phyloP scores from a whole-genome alignment of 306 rosid species.

The Cucumis sativus region DNA sequence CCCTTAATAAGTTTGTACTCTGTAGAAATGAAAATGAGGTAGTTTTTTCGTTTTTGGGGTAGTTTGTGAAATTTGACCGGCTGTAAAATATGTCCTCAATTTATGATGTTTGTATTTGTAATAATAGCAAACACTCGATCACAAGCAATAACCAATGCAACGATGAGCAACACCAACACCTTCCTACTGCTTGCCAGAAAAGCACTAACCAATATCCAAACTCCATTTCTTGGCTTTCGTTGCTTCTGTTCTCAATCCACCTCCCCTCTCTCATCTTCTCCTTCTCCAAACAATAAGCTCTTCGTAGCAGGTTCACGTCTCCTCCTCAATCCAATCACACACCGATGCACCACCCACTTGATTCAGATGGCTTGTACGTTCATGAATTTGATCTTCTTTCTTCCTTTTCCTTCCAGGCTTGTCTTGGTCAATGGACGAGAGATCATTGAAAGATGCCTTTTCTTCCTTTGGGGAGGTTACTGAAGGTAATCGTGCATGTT shows the following conservation, averaged over 20 bases:
- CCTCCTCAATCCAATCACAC: neutral
- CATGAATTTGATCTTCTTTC: neutral
- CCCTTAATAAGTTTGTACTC: no score
- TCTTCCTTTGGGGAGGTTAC: constrained; percentile 71
- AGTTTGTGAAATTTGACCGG: no score
- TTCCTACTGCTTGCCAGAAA: constrained; percentile 10
- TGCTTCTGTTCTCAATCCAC: constrained; percentile 25
- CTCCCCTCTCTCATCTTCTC: constrained; percentile 16
- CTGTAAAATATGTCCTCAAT: no score
- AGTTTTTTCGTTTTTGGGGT: no score
- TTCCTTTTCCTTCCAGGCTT: constrained; percentile 36
- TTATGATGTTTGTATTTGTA: no score
- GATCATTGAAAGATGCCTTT: constrained; percentile 64
- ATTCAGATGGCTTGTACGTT: neutral
- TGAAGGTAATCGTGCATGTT: constrained; percentile 34
- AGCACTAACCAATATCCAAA: constrained; percentile 12
- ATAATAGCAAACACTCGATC: neutral
- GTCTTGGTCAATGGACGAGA: constrained; percentile 85
- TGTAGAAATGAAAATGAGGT: no score
- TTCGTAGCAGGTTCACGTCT: constrained; percentile 59
- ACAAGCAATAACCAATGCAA: neutral
- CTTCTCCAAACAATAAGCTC: constrained; percentile 42
- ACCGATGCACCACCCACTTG: neutral
- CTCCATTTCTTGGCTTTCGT: constrained; percentile 14
- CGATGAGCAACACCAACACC: constrained; percentile 10